Base-by-base conservation (phyloP, 768 basidiomycete genomes). In the Sarcodon sp. region DNA sequence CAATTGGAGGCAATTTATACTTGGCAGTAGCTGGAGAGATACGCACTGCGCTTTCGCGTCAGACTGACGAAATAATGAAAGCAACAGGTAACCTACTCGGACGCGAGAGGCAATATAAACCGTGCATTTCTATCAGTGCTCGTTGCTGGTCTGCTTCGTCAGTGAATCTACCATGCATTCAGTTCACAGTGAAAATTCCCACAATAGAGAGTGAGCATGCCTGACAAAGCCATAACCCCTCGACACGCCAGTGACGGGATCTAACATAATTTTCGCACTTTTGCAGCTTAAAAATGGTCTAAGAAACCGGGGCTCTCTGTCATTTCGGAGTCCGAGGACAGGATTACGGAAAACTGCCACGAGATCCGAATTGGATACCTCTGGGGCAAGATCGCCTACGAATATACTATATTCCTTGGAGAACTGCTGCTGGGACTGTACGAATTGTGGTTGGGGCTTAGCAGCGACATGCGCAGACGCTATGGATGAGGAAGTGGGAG, bases 211-310 rank as follows among this genome's bases (percentile, higher is more conserved):
- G 15, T 16, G 37, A 16, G 64, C 76, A 46, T 51, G 83, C 86
- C 92, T 75, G 35, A 96, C 91, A 59, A 94, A 94, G 31, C 91
- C 91, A 63, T 93, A 94, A 3, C 91, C 91, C 52, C 88, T 74
- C 31, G 87, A 89, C 16, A 90, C 78, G 13, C 90, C 90, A 4
- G 89, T 90, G 16, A 83, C 76, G 2, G 91, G 89, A 62, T 92
- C 89, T 44, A 90, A 69, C 89, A 92, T 92, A 54, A 90, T 94
- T 69, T 91, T 92, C 32, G 92, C 92, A 62, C 89, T 92, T 69
- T 90, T 91, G 66, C 90, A 92, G 61, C 88, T 92, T 35, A 79
- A 65, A 66, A 94, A 96, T 2, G 89, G 87, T 7, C 80, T 75
- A 47, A 93, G 89, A 54, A 89, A 86, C 62, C 87, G 87, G 15